phyloP scores from a whole-genome alignment of 106 monocot genomes.

The Platanthera guangdongensis region DNA sequence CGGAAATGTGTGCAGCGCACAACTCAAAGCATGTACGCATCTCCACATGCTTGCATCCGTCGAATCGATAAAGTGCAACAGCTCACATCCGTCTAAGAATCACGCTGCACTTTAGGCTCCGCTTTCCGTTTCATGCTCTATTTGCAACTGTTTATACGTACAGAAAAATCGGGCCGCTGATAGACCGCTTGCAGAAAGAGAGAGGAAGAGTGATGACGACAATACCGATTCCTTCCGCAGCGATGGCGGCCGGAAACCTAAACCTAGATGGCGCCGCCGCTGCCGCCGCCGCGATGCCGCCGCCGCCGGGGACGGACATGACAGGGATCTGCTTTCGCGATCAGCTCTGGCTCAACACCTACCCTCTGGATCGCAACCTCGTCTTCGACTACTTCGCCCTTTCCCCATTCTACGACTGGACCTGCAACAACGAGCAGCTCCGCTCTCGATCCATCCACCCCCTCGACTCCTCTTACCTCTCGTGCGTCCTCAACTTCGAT shows the following conservation, averaged over 20 bases:
- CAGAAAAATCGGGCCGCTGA: neutral
- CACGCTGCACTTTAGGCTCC: too few species aligned
- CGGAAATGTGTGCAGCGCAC: too few species aligned
- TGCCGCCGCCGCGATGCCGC: slow-evolving; percentile 20
- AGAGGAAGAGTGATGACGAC: slow-evolving; percentile 38
- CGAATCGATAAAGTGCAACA: too few species aligned
- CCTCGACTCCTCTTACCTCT: slow-evolving; percentile 83
- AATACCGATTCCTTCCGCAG: slow-evolving; percentile 46
- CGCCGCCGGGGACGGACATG: slow-evolving; percentile 97
- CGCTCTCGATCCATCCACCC: slow-evolving; percentile 88
- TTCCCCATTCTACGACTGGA: slow-evolving; percentile 90
- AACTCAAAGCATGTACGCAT: too few species aligned
- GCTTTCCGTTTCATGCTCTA: too few species aligned
- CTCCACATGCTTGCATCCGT: too few species aligned
- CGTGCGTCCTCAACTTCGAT: slow-evolving; percentile 31
- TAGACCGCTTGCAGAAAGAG: neutral
- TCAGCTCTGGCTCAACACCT: slow-evolving; percentile 90
- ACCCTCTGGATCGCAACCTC: slow-evolving; percentile 84
- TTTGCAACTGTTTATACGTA: too few species aligned
- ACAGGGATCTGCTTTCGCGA: slow-evolving; percentile 96
- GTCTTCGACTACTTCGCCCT: slow-evolving; percentile 99
- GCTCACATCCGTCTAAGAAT: too few species aligned
- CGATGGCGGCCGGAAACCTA: slow-evolving; percentile 18
- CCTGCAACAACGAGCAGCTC: slow-evolving; percentile 97
- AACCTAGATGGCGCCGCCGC: slow-evolving; percentile 18